Base-by-base conservation (phyloP, 2,329 filamentous ascomycete genomes). In the Fusarium sp. region DNA sequence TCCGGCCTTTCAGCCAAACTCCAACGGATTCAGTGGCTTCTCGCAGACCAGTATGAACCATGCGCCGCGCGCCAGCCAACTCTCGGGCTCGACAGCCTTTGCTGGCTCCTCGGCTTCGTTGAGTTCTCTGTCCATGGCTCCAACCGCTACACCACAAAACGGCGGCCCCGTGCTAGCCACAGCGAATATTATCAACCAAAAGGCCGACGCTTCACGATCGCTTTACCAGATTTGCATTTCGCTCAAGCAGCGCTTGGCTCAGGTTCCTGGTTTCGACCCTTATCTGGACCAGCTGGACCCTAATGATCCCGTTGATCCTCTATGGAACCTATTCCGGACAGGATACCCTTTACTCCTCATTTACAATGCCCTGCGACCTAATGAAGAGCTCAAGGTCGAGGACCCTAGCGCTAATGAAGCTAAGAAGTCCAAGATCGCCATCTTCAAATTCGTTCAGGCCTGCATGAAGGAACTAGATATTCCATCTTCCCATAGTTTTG, bases 141-240 rank as follows among this genome's bases (percentile, higher is more conserved):
- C 83, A 33, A 87, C 86, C 36, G 75, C 83, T 33, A 79, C 82
- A 69, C 83, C 58, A 15, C 84, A 86, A 51, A 89, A 82, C 67
- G 82, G 86, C 67, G 90, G 90, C 50, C 89, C 89, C 68, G 89
- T 95, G 70, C 85, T 94, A 78, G 93, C 95, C 68, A 94, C 93
- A 67, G 89, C 93, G 81, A 98, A 97, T 82, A 97, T 99, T 81
- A 97, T 99, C 87, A 99, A 99, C 84, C 93, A 95, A 83, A 93
- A 94, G 81, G 96, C 95, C 81, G 95, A 97, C 81, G 95, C 96
- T 74, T 94, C 93, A 62, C 89, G 92, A 67, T 98, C 95, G 16
- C 90, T 99, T 30, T 99, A 97, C 83, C 95, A 98, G 83, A 97
- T 97, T 82, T 98, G 96, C 81, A 89, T 97, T 75, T 91, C 92